Percentiles rank a stretch among this genome's conserved stretches.
Evolutionary conservation across 768 basidiomycete genomes (phyloP).

Genomic region (Pleurotus tuber-regium): DNA sequence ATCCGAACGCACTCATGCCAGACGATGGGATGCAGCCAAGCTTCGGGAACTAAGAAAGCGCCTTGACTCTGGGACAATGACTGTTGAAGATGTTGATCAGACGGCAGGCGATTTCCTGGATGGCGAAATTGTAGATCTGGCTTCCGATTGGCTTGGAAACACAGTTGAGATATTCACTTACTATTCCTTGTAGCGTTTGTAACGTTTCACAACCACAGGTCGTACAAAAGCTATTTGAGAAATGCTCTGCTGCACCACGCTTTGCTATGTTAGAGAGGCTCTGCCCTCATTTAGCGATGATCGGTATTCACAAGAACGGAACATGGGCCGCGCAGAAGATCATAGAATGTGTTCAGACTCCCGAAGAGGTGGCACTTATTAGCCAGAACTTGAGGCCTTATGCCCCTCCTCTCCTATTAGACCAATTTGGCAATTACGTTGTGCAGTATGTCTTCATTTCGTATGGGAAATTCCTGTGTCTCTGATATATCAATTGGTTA

Average conservation of each 20-base stretch:
- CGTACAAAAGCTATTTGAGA: slow-evolving; percentile 96
- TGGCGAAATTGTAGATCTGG: slow-evolving; percentile 91
- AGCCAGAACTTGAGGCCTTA: slow-evolving; percentile 88
- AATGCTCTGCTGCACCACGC: slow-evolving; percentile 72
- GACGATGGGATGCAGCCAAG: slow-evolving; percentile 92
- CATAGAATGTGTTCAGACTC: slow-evolving; percentile 88
- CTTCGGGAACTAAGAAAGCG: slow-evolving; percentile 93
- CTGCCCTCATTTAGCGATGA: slow-evolving; percentile 91
- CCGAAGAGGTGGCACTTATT: slow-evolving; percentile 84
- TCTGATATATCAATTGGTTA: neutral
- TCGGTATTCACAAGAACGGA: slow-evolving; percentile 99
- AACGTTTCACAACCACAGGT: slow-evolving; percentile 44
- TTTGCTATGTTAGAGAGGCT: slow-evolving; percentile 93
- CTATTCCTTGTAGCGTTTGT: slow-evolving; percentile 1
- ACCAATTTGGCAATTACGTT: slow-evolving; percentile 93
- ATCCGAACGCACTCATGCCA: slow-evolving; percentile 78
- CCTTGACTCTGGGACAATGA: slow-evolving; percentile 86
- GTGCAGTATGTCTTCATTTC: slow-evolving; percentile 66
- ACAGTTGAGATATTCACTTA: slow-evolving; percentile 51
- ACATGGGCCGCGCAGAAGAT: slow-evolving; percentile 99
- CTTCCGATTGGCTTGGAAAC: slow-evolving; percentile 98
- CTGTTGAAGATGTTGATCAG: slow-evolving; percentile 83
- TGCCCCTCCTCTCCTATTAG: slow-evolving; percentile 88
- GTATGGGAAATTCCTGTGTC: neutral
- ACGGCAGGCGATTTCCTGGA: slow-evolving; percentile 90